Conservation (phyloP, 257 asterid species). For the Solanum piurae region DNA sequence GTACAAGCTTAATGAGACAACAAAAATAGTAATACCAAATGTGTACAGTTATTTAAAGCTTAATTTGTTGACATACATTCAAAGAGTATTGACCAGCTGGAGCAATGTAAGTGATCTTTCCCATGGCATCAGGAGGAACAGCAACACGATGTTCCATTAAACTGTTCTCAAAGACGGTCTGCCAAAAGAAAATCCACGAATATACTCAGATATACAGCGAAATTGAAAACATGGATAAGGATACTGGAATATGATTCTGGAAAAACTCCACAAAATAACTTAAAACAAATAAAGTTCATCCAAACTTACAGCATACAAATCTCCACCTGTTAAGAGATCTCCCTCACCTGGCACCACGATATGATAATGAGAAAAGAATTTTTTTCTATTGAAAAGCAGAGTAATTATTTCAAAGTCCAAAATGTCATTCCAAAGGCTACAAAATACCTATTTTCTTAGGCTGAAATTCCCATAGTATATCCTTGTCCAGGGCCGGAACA, state of each 20-base stretch:
- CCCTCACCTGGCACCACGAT: constrained; percentile 69
- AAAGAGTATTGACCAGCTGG: constrained; percentile 90
- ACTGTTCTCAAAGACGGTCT: constrained; percentile 84
- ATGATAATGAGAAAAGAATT: not conserved
- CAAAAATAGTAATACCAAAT: not conserved
- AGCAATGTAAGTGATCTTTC: constrained; percentile 83
- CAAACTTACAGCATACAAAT: constrained; percentile 82
- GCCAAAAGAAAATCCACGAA: constrained; percentile 13
- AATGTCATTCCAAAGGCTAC: not conserved
- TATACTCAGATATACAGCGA: not conserved
- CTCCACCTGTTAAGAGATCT: constrained; percentile 90
- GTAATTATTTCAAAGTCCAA: not conserved
- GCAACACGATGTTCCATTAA: constrained; percentile 82
- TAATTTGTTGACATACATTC: constrained; percentile 40
- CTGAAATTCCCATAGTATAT: constrained; percentile 87
- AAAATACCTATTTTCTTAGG: constrained; percentile 77
- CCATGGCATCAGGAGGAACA: constrained; percentile 98
- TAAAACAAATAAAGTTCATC: not conserved
- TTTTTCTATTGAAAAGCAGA: not conserved
- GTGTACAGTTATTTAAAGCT: not conserved
- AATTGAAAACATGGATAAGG: not conserved
- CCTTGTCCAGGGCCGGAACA: constrained; percentile 97
- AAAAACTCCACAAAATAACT: not conserved
- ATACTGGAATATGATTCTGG: not conserved
- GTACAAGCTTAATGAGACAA: not conserved